Base-by-base conservation (phyloP, 345 rosid species). In the Populus pruinosa region DNA sequence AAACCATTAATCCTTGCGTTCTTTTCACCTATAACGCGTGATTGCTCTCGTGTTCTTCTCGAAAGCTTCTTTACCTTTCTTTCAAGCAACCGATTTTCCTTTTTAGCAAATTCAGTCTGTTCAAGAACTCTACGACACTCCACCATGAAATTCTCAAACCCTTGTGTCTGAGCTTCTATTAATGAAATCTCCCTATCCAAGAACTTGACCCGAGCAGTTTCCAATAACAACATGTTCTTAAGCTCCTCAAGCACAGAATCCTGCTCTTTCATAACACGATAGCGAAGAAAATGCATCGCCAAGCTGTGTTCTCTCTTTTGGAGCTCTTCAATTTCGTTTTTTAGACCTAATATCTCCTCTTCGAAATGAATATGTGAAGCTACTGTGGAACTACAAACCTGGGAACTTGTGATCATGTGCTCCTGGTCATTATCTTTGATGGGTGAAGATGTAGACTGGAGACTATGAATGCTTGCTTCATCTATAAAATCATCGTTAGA, bases 201-300 rank as follows among this genome's bases (percentile, higher is more conserved):
- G 62, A 79, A 82, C 67, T 87, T 88, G 29, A 86, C 79, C 20
- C 76, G 82, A 44, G 86, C 78, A 67, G 69, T 78, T 78, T 89
- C 90, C 76, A 86, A 55, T 2, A 59, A 35, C 77, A 91, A 36
- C 87, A 72, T 73, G 47, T 79, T 84, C 79, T 74, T 87, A 6
- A 89, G 78, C 86, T 94, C 93, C 81, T 77, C 39, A 17, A 94
- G 87, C 77, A 82, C 50, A 17, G 88, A 82, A 84, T 91, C 93
- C 43, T 86, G 87, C 69, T 87, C 93, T 82, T 87, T 92, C 76
- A 86, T 74, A 8, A 69, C 86, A 55, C 83, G 87, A 68, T 85
- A 92, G n/a, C 71, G 71, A 66, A 82, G 85, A 49, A 94, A 86
- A 67, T 81, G 81, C 63, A 55, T 61, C 78, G 82, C 88, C 72